A percentile compares a stretch with the other conserved stretches of the same genome.
These are phyloP conservation scores for Phytopythium mirpurense DNA, from an alignment of 352 stramenopile genomes.

Conservation along the genomic window DNA sequence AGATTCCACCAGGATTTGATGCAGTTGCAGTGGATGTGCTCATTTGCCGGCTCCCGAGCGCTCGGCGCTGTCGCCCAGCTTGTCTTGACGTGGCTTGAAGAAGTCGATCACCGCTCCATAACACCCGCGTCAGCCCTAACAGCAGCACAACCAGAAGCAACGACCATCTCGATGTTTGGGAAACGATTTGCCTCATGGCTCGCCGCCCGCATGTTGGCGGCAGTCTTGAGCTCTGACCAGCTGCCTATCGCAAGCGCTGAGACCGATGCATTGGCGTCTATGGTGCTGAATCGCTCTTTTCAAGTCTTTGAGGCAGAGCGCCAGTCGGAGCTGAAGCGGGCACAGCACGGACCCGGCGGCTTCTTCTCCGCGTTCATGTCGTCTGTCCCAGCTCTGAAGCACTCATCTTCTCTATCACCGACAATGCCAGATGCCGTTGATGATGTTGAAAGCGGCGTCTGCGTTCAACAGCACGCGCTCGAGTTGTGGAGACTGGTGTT, in stretches of 20 bases:
- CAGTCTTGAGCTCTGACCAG: constrained; percentile 17
- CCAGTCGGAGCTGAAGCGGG: constrained; percentile 24
- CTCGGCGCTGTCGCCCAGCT: constrained; percentile 12
- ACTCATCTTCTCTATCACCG: constrained; percentile 6
- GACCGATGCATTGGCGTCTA: neutral
- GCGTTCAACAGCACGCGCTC: constrained; percentile 16
- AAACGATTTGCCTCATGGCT: constrained; percentile 38
- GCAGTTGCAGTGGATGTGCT: constrained; percentile 25
- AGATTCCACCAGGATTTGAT: constrained; percentile 19
- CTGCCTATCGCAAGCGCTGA: neutral
- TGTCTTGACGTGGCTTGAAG: constrained; percentile 35
- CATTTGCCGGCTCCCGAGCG: constrained; percentile 10
- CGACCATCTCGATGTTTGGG: constrained; percentile 8
- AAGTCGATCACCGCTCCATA: constrained; percentile 17
- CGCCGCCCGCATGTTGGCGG: constrained; percentile 27
- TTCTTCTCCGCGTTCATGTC: constrained; percentile 56
- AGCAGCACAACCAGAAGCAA: constrained; percentile 8
- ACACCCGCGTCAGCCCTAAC: constrained; percentile 5
- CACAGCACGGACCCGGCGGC: constrained; percentile 22
- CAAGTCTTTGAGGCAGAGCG: constrained; percentile 41
- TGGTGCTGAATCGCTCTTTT: constrained; percentile 28
- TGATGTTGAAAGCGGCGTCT: no score
- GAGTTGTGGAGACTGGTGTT: constrained; percentile 22
- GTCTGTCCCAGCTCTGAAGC: neutral
- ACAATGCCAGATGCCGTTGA: neutral